Conservation (phyloP, 78 protist species). For the slime mould (Dictyostelium discoideum) region DNA sequence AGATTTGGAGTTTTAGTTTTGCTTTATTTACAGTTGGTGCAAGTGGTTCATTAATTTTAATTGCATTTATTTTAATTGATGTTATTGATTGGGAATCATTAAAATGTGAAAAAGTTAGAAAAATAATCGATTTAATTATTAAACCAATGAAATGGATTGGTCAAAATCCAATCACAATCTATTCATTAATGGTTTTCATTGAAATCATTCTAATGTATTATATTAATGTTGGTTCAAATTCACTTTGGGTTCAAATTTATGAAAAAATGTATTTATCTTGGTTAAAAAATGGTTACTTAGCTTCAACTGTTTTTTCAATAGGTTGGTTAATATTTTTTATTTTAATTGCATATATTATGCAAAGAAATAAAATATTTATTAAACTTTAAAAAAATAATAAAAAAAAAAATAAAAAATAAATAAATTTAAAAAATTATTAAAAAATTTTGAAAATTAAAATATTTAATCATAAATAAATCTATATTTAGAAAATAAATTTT, state of each 20-base stretch:
- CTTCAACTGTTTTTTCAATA: constrained; percentile 36
- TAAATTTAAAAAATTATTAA: neutral
- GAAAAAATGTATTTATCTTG: constrained; percentile 34
- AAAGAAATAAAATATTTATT: constrained; percentile 53
- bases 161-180: constrained; percentile 68
- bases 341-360: constrained; percentile 54
- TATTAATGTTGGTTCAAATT: neutral
- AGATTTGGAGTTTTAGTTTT: constrained; percentile 70
- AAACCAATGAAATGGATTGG: constrained; percentile 68
- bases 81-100: neutral
- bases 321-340: constrained; percentile 62
- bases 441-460: neutral
- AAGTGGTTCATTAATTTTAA: constrained; percentile 12
- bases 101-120: neutral
- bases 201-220: constrained; percentile 73
- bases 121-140: neutral
- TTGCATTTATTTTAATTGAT: constrained; percentile 21
- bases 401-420: neutral
- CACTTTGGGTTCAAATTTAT: constrained; percentile 25
- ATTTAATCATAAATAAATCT: too few relatives aligned
- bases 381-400: constrained; percentile 11
- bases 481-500: too few relatives aligned
- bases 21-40: constrained; percentile 54
- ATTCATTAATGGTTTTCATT: constrained; percentile 63
- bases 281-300: constrained; percentile 45